Base-by-base conservation (phyloP, 2,329 filamentous ascomycete genomes). In the Dothistroma septosporum region DNA sequence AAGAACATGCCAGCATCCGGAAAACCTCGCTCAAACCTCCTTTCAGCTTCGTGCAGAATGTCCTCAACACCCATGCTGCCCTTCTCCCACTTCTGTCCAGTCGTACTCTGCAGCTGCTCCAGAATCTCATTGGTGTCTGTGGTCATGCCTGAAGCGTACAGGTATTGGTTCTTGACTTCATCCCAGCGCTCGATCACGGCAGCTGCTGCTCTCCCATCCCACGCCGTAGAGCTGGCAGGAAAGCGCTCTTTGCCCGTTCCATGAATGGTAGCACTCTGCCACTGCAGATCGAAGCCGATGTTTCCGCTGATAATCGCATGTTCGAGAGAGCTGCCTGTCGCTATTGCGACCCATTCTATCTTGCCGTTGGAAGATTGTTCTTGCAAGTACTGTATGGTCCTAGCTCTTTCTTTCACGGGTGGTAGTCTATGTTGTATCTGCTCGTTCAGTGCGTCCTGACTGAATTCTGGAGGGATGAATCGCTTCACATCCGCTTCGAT, bases 1-100 rank as follows among this genome's bases (percentile, higher is more conserved):
- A 78, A 60, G 47, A 75, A 73, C 70, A 76, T 74, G 2, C 72
- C 74, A 12, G 74, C 73, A 61, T 76, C 74, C 1, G 71, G 74
- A 60, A 69, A 77, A 0, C 75, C 75, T 48, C 70, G 67, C 44
- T 74, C 63, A 31, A 77, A 72, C 32, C 75, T 72, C 19, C 67
- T 62, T 56, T 71, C 58, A 0, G 69, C 75, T 66, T 78, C 76
- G 37, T 58, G 64, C 16, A 76, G 62, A 49, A 72, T 71, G 4
- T 77, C 75, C 35, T 72, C 70, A 0, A 74, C 65, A 16, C 74
- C 70, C 14, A 70, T 68, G 22, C 70, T 68, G 4, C 71, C 73
- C 12, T 72, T 68, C 41, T 65, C 68, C 66, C 74, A 77, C 12
- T 69, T 61, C 44, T 69, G 62, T 1, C 64, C 64, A 1, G 69